Conservation (phyloP, 352 stramenopile species). For the Phytophthora tentaculata region DNA sequence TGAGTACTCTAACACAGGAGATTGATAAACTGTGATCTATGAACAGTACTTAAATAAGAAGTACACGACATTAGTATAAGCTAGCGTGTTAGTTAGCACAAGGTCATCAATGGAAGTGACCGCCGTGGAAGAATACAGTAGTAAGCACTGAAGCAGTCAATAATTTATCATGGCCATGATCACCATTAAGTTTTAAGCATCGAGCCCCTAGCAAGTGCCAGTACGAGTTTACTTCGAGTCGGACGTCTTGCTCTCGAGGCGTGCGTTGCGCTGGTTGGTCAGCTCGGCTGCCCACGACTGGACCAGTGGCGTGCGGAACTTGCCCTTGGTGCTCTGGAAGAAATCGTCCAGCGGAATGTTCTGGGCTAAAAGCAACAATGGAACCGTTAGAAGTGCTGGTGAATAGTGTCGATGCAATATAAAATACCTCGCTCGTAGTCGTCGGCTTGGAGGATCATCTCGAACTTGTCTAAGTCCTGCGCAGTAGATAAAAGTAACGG, state of each 20-base stretch:
- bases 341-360: constrained; percentile 72
- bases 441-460: constrained; percentile 95
- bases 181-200: too few relatives aligned
- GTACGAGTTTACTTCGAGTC: constrained; percentile 3
- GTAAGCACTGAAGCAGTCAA: too few relatives aligned
- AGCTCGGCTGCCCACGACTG: constrained; percentile 81
- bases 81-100: neutral
- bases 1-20: constrained; percentile 8
- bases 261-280: constrained; percentile 54
- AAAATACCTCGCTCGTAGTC: constrained; percentile 92
- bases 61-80: constrained; percentile 16
- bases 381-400: too few relatives aligned
- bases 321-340: constrained; percentile 83
- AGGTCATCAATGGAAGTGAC: neutral
- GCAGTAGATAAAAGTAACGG: too few relatives aligned
- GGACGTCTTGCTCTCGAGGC: constrained; percentile 23
- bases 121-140: neutral
- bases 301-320: constrained; percentile 82
- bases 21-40: constrained; percentile 8
- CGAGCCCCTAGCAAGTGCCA: neutral
- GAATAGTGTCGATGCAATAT: too few relatives aligned
- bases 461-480: constrained; percentile 95
- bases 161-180: too few relatives aligned
- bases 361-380: constrained; percentile 45
- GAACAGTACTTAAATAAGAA: too few relatives aligned